These are phyloP conservation scores for Solanum tacnaense DNA, from an alignment of 257 asterid species.

Conservation along the genomic window DNA sequence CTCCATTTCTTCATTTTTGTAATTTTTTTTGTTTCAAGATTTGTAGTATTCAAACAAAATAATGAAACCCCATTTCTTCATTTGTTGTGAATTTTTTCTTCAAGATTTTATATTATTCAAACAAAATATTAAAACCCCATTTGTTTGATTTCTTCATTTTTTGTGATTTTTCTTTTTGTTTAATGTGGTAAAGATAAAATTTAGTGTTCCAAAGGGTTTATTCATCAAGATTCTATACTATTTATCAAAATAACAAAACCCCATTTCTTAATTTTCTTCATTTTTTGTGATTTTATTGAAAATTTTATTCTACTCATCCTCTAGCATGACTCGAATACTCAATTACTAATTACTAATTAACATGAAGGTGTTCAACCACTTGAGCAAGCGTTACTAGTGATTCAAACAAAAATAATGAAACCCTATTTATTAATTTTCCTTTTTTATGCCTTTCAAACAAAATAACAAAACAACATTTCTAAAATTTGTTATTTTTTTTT, in stretches of 20 bases:
- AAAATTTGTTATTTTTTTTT: background rate
- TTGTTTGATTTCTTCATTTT: background rate
- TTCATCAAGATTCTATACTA: background rate
- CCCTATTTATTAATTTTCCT: background rate
- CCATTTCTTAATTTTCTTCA: background rate
- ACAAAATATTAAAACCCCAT: background rate
- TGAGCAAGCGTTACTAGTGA: background rate
- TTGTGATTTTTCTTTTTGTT: background rate
- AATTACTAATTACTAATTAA: too few relatives aligned
- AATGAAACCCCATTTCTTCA: background rate
- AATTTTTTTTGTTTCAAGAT: background rate
- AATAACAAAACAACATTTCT: background rate
- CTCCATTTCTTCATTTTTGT: background rate
- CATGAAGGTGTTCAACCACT: too few relatives aligned
- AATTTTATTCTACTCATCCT: too few relatives aligned
- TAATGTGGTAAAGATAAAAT: background rate
- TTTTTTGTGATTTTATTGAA: background rate
- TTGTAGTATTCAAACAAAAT: background rate
- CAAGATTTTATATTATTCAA: background rate
- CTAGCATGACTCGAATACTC: background rate
- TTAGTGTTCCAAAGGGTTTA: background rate
- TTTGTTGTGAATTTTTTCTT: background rate
- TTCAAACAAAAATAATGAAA: too few relatives aligned
- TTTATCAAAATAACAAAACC: background rate
- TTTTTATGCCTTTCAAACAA: background rate